Evolutionary conservation across 371 early-diverging fungal species (phyloP).

Genomic region (Nematocida homosporus): DNA sequence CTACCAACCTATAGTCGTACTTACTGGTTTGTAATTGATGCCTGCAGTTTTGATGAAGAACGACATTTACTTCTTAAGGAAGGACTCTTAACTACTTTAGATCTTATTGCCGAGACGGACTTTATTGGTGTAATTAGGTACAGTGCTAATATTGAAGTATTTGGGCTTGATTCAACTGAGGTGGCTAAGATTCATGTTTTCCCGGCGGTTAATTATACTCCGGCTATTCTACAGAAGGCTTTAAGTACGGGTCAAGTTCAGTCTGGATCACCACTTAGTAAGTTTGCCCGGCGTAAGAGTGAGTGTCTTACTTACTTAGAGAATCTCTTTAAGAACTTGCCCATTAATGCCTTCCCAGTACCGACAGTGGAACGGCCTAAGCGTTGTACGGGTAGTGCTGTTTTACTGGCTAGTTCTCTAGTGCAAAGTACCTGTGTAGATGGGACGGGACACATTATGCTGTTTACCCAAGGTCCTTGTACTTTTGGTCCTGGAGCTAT

Average conservation of each 20-base stretch:
- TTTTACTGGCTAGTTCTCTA: constrained; percentile 85
- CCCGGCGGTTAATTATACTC: constrained; percentile 86
- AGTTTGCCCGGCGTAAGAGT: constrained; percentile 72
- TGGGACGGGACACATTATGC: constrained; percentile 84
- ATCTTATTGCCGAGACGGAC: constrained; percentile 82
- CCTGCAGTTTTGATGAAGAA: constrained; percentile 78
- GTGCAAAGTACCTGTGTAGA: constrained; percentile 72
- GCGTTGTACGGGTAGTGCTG: constrained; percentile 92
- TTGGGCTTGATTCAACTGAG: constrained; percentile 74
- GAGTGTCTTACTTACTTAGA: constrained; percentile 85
- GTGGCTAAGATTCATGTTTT: constrained; percentile 91
- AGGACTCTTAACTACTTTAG: constrained; percentile 78
- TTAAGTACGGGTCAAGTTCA: neutral
- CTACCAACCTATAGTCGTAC: constrained; percentile 80
- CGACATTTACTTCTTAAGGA: constrained; percentile 91
- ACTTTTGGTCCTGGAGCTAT: constrained; percentile 95
- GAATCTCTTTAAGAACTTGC: constrained; percentile 83
- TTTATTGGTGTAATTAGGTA: constrained; percentile 90
- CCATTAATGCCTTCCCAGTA: constrained; percentile 96
- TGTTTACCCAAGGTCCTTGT: constrained; percentile 92
- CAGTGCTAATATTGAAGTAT: constrained; percentile 83
- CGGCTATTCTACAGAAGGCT: constrained; percentile 82
- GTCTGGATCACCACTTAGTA: constrained; percentile 8
- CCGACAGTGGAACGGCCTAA: constrained; percentile 82
- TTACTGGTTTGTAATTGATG: constrained; percentile 94